Base-by-base conservation (phyloP, 2,329 filamentous ascomycete genomes). In the Colletotrichum sp. region DNA sequence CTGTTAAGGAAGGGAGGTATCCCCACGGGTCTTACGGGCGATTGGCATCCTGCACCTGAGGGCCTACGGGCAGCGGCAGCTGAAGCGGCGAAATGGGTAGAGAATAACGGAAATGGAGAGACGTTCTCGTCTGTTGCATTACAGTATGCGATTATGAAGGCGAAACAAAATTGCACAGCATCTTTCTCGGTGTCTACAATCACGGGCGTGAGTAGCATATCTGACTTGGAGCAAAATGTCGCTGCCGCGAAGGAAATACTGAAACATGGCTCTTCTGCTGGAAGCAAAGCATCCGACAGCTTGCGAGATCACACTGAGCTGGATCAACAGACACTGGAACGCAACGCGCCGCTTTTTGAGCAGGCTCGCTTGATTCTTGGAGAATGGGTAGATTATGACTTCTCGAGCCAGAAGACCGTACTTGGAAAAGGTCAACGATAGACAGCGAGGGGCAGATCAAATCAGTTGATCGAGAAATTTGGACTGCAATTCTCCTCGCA, bases 361-460 rank as follows among this genome's bases (percentile, higher is more conserved):
- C n/a, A 52, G 43, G 43, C 43, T 52, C 43, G 43, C 43, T 52
- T 12, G 4, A 52, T 52, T 52, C 10, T 52, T n/a, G 43, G 43
- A 52, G n/a, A 52, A 52, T 52, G 43, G n/a, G 10, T 52, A 52
- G 43, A 52, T 52, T 52, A 52, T 52, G 43, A 52, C 6, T 52
- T 52, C 16, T 52, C 43, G n/a, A 13, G 10, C n/a, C 5, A 52
- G 43, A 52, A 52, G 43, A 52, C 4, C 2, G 5, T 52, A 12
- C 3, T 0, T 2, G n/a, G 7, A 52, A 21, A 21, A 4, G 1
- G 43, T 21, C 8, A 21, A 52, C n/a, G 3, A 7, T 13, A 4
- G n/a, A 52, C 2, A 13, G 10, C 4, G 4, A 21, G 16, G 2
- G 6, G n/a, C n/a, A 13, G 6, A n/a, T 52, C 43, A 52, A 9